A percentile compares a stretch with the other conserved stretches of the same genome.
Evolutionary conservation across 2,329 filamentous ascomycete genomes (phyloP).

Genomic region (Parascedosporium putredinis): DNA sequence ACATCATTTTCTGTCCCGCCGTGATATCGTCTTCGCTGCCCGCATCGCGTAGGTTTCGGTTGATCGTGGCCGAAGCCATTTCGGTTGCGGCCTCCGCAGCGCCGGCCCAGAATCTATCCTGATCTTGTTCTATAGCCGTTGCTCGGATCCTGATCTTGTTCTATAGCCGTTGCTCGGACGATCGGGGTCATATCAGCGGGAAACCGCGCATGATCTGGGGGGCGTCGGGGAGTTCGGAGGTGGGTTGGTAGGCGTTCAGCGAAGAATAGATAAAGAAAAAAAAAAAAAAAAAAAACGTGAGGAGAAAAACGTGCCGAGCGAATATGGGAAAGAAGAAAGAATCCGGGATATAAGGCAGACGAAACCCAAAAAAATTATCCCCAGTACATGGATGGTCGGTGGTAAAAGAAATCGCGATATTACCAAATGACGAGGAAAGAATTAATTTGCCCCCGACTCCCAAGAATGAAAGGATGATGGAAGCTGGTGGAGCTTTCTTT

Average conservation of each 20-base stretch:
- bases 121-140: neutral
- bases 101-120: conserved; percentile 4
- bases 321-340: neutral
- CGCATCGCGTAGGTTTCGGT: neutral
- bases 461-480: no score
- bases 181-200: conserved; percentile 4
- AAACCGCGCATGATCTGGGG: neutral
- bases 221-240: no score
- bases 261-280: neutral
- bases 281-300: neutral
- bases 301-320: neutral
- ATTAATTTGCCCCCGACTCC: no score
- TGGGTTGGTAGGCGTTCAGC: no score
- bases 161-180: neutral
- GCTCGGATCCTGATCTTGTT: conserved; percentile 4
- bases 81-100: neutral
- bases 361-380: no score
- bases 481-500: no score
- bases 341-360: neutral
- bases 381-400: no score
- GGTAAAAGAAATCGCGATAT: no score
- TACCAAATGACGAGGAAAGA: no score
- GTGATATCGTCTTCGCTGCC: conserved; percentile 53
- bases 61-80: conserved; percentile 1
- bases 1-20: conserved; percentile 84